phyloP scores from a whole-genome alignment of 1,139 yeast genomes.

The Wickerhamiella pararugosa region DNA sequence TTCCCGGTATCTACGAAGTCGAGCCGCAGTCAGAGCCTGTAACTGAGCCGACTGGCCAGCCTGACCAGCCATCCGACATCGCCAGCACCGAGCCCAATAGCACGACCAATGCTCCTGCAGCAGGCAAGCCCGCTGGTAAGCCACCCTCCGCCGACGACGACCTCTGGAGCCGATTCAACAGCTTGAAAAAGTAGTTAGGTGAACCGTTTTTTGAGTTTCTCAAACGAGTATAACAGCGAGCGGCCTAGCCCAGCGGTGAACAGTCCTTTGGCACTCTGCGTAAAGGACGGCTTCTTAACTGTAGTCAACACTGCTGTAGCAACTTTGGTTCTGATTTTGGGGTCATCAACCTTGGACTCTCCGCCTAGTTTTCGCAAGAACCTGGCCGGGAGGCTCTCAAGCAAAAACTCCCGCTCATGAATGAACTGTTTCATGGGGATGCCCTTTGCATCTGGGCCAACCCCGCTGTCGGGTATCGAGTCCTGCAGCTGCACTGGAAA shows the following conservation, averaged over 20 bases:
- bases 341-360: slow-evolving; percentile 29
- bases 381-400: slow-evolving; percentile 19
- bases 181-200: slow-evolving; percentile 10
- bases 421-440: slow-evolving; percentile 27
- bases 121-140: slow-evolving; percentile 2
- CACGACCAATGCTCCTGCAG: background rate
- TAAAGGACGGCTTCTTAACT: slow-evolving; percentile 51
- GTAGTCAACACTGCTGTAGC: slow-evolving; percentile 37
- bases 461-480: slow-evolving; percentile 7
- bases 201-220: slow-evolving; percentile 35
- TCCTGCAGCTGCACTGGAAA: slow-evolving; percentile 6
- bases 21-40: background rate
- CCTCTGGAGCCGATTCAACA: slow-evolving; percentile 16
- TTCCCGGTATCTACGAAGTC: slow-evolving; percentile 15
- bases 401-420: slow-evolving; percentile 14
- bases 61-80: slow-evolving; percentile 1
- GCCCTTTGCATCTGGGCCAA: slow-evolving; percentile 34
- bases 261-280: slow-evolving; percentile 71
- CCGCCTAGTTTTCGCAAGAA: slow-evolving; percentile 16
- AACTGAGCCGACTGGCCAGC: background rate
- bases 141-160: slow-evolving; percentile 11
- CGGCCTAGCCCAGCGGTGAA: slow-evolving; percentile 72
- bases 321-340: slow-evolving; percentile 28
- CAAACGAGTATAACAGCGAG: slow-evolving; percentile 62
- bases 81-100: background rate